phyloP scores from a whole-genome alignment of 2,329 filamentous ascomycete genomes.

The Samsoniella hepiali region DNA sequence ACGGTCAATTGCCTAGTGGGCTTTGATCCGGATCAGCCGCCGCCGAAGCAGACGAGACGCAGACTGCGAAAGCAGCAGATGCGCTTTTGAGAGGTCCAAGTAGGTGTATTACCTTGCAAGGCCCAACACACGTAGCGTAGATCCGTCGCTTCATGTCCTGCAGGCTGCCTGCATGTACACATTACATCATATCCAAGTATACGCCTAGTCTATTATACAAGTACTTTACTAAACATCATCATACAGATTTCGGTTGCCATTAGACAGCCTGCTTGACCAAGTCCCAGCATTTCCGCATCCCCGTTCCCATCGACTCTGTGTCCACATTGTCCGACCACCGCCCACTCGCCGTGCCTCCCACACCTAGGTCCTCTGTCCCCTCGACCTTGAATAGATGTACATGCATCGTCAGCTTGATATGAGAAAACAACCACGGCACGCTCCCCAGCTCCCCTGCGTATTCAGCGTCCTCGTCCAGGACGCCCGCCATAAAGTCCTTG shows the following conservation, averaged over 20 bases:
- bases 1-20: conserved; percentile 36
- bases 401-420: conserved; percentile 55
- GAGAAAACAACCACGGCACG: conserved; percentile 57
- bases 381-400: conserved; percentile 48
- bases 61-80: neutral
- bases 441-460: conserved; percentile 45
- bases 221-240: too few relatives aligned
- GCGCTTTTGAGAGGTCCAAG: too few relatives aligned
- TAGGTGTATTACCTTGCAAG: too few relatives aligned
- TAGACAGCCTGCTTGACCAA: conserved; percentile 32
- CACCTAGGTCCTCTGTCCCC: conserved; percentile 11
- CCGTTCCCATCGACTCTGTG: conserved; percentile 54
- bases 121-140: too few relatives aligned
- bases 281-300: conserved; percentile 57
- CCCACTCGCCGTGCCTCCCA: conserved; percentile 28
- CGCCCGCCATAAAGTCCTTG: conserved; percentile 29
- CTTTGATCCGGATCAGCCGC: conserved; percentile 27
- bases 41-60: neutral
- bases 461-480: conserved; percentile 29
- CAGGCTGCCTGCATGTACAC: neutral
- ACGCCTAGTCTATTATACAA: neutral
- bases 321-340: conserved; percentile 41
- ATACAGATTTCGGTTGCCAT: neutral
- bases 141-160: too few relatives aligned
- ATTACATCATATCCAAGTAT: neutral